Percentiles rank a stretch among this genome's conserved stretches.
Evolutionary conservation across 2,329 filamentous ascomycete genomes (phyloP).

Genomic region (Diplodia intermedia): DNA sequence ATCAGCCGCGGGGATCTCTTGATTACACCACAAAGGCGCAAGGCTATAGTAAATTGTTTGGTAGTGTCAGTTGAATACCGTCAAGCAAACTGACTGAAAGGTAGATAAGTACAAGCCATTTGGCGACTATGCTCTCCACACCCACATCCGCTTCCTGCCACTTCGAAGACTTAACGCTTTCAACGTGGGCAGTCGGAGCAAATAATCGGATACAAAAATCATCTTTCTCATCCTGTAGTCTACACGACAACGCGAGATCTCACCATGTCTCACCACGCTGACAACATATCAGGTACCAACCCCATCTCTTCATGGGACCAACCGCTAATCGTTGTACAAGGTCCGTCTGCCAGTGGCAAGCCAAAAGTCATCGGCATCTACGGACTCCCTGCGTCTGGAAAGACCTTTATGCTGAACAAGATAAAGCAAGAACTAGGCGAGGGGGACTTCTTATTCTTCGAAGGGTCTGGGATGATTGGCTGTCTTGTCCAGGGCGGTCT

Average conservation of each 20-base stretch:
- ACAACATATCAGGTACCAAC: no score
- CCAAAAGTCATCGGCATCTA: slow-evolving; percentile 58
- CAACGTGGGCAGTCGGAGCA: no score
- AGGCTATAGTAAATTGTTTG: no score
- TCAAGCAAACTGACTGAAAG: background rate
- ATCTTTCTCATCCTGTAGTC: no score
- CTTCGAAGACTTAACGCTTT: no score
- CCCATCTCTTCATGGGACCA: no score
- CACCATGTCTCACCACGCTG: background rate
- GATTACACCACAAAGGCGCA: background rate
- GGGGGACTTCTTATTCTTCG: slow-evolving; percentile 55
- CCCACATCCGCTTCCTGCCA: background rate
- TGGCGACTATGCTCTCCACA: background rate
- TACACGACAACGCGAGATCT: no score
- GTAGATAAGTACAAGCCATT: background rate
- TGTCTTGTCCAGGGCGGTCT: slow-evolving; percentile 56
- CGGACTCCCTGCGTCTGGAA: slow-evolving; percentile 62
- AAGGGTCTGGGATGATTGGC: slow-evolving; percentile 60
- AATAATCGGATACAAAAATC: no score
- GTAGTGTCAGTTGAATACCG: no score
- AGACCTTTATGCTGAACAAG: slow-evolving; percentile 55
- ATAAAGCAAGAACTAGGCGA: slow-evolving; percentile 49
- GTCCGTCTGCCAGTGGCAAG: slow-evolving; percentile 43
- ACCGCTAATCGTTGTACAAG: background rate
- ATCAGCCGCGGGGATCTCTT: no score